Conservation (phyloP, 2,329 filamentous ascomycete genomes). For the Aspergillus melleus region DNA sequence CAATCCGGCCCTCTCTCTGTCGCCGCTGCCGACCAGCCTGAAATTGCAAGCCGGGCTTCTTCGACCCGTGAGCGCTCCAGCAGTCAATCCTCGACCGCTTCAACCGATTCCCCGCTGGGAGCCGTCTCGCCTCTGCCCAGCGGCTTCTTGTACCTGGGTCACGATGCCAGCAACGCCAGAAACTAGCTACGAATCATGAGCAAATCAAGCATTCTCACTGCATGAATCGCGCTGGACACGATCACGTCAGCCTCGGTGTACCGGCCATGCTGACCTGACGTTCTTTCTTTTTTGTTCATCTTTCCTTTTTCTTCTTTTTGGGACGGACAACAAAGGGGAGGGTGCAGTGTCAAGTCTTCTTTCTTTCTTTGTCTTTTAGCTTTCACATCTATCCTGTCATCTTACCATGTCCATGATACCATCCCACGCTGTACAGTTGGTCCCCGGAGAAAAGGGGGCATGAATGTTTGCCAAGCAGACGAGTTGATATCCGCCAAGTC, state of each 20-base stretch:
- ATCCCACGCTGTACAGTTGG: constrained; percentile 3
- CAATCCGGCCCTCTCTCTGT: constrained; percentile 29
- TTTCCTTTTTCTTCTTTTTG: constrained; percentile 1
- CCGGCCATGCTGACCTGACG: constrained; percentile 3
- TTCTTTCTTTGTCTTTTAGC: not conserved
- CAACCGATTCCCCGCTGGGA: constrained; percentile 4
- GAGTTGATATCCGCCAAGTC: constrained; percentile 20
- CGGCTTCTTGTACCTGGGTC: constrained; percentile 32
- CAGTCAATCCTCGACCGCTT: constrained; percentile 28
- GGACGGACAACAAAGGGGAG: not conserved
- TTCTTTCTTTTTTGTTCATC: constrained; percentile 3
- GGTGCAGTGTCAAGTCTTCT: not conserved
- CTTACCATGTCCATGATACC: constrained; percentile 12
- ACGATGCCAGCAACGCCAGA: constrained; percentile 14
- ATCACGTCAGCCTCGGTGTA: constrained; percentile 4
- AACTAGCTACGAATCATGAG: constrained; percentile 6
- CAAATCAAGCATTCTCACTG: not conserved
- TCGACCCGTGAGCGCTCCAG: constrained; percentile 25
- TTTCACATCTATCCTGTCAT: not conserved
- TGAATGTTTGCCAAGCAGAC: constrained; percentile 16
- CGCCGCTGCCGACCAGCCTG: constrained; percentile 18
- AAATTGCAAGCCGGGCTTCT: constrained; percentile 12
- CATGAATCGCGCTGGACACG: constrained; percentile 23
- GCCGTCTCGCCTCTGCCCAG: constrained; percentile 16
- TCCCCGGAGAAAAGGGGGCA: constrained; percentile 1